These are phyloP conservation scores for Penicillium cinerascens DNA, from an alignment of 495 filamentous ascomycete species.

Conservation along the genomic window DNA sequence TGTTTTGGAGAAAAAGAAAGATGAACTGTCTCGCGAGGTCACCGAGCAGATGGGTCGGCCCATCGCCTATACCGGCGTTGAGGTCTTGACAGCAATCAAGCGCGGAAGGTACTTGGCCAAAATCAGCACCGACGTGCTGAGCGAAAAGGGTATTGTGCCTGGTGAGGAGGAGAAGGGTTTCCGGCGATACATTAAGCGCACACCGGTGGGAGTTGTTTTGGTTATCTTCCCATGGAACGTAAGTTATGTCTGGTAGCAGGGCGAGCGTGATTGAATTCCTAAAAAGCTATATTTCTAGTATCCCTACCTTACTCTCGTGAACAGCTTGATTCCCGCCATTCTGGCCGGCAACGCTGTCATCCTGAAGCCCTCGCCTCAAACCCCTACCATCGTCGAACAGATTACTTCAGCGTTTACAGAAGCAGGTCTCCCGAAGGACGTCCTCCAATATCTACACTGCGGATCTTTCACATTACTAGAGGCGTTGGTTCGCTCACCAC, in stretches of 20 bases:
- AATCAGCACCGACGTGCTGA: conserved; percentile 67
- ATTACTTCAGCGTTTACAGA: conserved; percentile 68
- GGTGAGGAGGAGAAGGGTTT: conserved; percentile 83
- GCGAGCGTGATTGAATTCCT: conserved; percentile 8
- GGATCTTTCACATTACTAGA: conserved; percentile 70
- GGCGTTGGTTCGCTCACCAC: conserved; percentile 65
- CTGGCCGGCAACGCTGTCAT: conserved; percentile 86
- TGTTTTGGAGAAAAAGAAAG: conserved; percentile 61
- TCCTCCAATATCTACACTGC: conserved; percentile 86
- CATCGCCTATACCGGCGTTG: conserved; percentile 76
- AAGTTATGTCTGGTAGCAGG: conserved; percentile 29
- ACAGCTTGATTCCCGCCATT: conserved; percentile 83
- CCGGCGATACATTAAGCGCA: conserved; percentile 81
- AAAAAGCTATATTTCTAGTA: conserved; percentile 53
- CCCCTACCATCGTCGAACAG: conserved; percentile 84
- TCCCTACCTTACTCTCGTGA: conserved; percentile 86
- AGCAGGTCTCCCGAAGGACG: conserved; percentile 73
- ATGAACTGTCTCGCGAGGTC: conserved; percentile 78
- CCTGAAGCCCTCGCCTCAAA: conserved; percentile 90
- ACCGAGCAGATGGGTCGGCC: conserved; percentile 95
- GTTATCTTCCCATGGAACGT: conserved; percentile 96
- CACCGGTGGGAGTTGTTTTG: conserved; percentile 77
- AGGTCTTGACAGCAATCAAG: conserved; percentile 76
- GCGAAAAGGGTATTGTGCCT: conserved; percentile 48
- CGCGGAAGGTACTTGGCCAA: conserved; percentile 78